Evolutionary conservation across 306 rosid species (phyloP), one percentile per base, ranked within the genome.

Genomic region (Calophaca sinica): DNA sequence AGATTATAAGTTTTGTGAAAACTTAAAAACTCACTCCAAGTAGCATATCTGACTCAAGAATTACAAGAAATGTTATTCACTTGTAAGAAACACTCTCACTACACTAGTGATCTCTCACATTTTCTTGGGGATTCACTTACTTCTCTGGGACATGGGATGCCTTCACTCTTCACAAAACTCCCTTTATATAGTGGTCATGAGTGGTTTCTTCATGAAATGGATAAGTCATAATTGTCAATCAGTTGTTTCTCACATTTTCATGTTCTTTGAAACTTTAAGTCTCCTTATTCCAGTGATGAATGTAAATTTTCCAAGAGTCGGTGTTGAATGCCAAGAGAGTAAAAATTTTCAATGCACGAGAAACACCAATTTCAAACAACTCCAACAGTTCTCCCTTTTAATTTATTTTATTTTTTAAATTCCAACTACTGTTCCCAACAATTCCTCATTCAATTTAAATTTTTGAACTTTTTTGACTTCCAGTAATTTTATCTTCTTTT

Each of bases 71-170:
- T 41, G 9, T 2, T 57, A 57, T 4, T 57, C 39, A 31, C 39
- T 5, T 0, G 4, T 11, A 32, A 58, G 39, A 31, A 58, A 58
- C 42, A 10, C 9, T 32, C 62, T 57, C 42, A 32, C 64, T 12
- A 6, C 14, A 32, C 64, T 2, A 11, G 13, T 58, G 41, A 58
- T 58, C 41, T 1, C 13, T 57, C 14, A 5, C 63, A 57, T 57
- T 57, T 54, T 28, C 33, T 54, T 26, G 12, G 61, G 61, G 61
- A 55, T 55, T 55, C 61, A 26, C 61, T 55, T 55, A 26, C 61
- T 55, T 55, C n/a, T 28, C 61, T 55, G 9, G 61, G 35, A 55
- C 61, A 3, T 55, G 13, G 61, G 32, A 26, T 8, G 61, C 61
- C 61, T 26, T 26, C 36, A 28, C 5, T 55, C 36, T 55, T 55